Evolutionary conservation across 164 flowering plant genomes (phyloP).

Genomic region (Sedum album): DNA sequence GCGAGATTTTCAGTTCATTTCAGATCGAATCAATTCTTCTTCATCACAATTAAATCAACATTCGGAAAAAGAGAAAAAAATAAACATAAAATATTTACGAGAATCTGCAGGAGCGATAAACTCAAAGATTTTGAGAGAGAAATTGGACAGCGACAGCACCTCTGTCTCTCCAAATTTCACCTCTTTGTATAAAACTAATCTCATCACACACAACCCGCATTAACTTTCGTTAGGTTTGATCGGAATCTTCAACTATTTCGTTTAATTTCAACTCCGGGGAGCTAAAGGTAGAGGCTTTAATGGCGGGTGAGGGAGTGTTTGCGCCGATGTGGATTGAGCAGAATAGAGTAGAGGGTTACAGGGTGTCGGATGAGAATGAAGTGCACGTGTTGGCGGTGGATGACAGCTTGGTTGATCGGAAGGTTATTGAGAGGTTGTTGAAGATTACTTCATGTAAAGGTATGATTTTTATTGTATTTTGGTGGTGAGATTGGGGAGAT

Average conservation of each 20-base stretch:
- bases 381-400: constrained; percentile 95
- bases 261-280: background rate
- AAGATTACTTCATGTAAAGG: constrained; percentile 79
- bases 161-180: background rate
- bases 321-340: background rate
- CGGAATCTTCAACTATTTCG: background rate
- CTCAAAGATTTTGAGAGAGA: constrained; percentile 10
- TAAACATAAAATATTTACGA: background rate
- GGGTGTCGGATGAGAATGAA: constrained; percentile 18
- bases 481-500: background rate
- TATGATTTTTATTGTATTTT: constrained; percentile 11
- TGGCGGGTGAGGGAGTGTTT: background rate
- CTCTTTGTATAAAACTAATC: constrained; percentile 1
- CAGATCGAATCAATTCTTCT: too few species aligned
- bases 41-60: background rate
- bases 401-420: constrained; percentile 83
- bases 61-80: background rate
- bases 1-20: constrained; percentile 3
- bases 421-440: constrained; percentile 77
- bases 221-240: background rate
- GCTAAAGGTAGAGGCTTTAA: background rate
- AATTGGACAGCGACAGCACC: constrained; percentile 1
- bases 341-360: too few species aligned
- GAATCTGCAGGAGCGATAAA: constrained; percentile 4
- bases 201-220: too few species aligned